Evolutionary conservation across 768 basidiomycete genomes (phyloP).

Genomic region (Goffeauzyma gilvescens): DNA sequence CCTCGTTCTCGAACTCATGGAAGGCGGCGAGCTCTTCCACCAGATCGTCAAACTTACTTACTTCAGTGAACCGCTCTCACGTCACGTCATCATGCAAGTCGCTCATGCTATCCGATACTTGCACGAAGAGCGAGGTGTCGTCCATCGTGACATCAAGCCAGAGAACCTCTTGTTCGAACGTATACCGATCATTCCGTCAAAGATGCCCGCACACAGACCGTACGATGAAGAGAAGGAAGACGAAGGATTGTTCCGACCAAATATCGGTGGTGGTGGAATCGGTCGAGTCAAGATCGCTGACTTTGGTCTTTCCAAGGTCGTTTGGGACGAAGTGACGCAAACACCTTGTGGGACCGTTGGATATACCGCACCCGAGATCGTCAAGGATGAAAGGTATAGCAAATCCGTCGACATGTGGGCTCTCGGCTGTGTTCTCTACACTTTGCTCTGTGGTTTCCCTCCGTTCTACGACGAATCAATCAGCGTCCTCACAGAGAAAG

Average conservation of each 20-base stretch:
- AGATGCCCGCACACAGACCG: constrained; percentile 51
- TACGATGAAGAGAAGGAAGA: constrained; percentile 98
- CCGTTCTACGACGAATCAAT: constrained; percentile 98
- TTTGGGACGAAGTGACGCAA: constrained; percentile 98
- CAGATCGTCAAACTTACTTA: constrained; percentile 98
- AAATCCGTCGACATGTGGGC: constrained; percentile 98
- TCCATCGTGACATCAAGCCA: constrained; percentile 95
- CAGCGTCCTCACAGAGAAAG: constrained; percentile 92
- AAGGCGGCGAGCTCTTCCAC: constrained; percentile 93
- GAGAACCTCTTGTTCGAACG: constrained; percentile 88
- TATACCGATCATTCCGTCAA: constrained; percentile 78
- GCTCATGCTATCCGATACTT: constrained; percentile 74
- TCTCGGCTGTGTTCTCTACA: constrained; percentile 95
- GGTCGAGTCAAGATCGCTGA: constrained; percentile 97
- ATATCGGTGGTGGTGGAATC: constrained; percentile 88
- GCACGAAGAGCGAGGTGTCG: constrained; percentile 92
- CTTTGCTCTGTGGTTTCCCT: constrained; percentile 78
- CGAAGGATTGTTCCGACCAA: constrained; percentile 84
- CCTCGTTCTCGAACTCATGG: constrained; percentile 84
- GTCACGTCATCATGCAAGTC: constrained; percentile 92
- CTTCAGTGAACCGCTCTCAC: constrained; percentile 89
- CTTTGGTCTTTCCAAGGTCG: constrained; percentile 89
- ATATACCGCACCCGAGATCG: constrained; percentile 97
- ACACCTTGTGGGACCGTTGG: constrained; percentile 99
- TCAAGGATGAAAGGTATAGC: constrained; percentile 70